Percentiles rank a stretch among this genome's conserved stretches.
Conservation (phyloP, 106 monocot species). For the Apostasia ramifera region DNA sequence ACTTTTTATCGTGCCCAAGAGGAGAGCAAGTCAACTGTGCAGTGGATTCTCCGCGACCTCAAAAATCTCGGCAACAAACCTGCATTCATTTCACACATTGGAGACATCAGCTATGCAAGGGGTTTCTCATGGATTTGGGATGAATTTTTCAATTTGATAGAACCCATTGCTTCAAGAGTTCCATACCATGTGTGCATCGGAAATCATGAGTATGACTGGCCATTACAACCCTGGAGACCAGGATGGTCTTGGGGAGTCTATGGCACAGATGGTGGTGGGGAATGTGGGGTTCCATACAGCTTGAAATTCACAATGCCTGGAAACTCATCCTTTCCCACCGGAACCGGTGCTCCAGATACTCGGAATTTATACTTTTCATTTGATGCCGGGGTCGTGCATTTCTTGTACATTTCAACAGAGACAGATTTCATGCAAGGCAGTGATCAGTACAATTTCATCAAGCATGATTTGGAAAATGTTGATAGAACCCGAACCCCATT, state of each 20-base stretch:
- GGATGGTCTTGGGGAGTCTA: conserved; percentile 57
- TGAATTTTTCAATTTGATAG: conserved; percentile 88
- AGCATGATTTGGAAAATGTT: conserved; percentile 67
- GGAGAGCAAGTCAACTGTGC: conserved; percentile 76
- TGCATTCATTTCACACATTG: conserved; percentile 92
- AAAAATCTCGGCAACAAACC: conserved; percentile 64
- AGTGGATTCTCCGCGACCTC: conserved; percentile 87
- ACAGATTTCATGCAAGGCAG: conserved; percentile 82
- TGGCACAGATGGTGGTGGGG: conserved; percentile 87
- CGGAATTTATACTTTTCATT: conserved; percentile 83
- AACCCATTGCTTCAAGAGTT: conserved; percentile 69
- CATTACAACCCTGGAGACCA: conserved; percentile 86
- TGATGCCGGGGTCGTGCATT: conserved; percentile 80
- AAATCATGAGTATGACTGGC: conserved; percentile 99
- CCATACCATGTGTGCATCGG: conserved; percentile 96
- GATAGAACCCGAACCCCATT: conserved; percentile 77
- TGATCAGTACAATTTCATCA: conserved; percentile 79
- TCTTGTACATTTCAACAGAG: conserved; percentile 91
- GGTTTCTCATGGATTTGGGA: conserved; percentile 97
- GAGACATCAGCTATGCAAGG: conserved; percentile 94
- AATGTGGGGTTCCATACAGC: conserved; percentile 97
- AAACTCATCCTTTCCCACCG: conserved; percentile 70
- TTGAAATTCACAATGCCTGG: conserved; percentile 95
- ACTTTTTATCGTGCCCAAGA: conserved; percentile 80
- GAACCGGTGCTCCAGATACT: conserved; percentile 69